Base-by-base conservation (phyloP, 495 filamentous ascomycete genomes). In the Neurospora sp. region DNA sequence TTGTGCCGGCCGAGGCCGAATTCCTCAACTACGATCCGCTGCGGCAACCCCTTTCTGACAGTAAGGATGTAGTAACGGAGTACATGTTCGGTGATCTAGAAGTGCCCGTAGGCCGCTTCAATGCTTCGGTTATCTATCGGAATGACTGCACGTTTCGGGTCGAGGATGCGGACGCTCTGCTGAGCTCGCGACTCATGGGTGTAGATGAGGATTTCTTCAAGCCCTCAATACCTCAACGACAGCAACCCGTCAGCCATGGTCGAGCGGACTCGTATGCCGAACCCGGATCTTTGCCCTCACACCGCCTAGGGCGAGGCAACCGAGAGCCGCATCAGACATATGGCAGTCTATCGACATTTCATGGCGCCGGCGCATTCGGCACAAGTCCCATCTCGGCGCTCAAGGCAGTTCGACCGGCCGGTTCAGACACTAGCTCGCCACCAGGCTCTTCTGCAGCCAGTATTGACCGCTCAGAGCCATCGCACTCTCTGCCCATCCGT, bases 131-230 rank as follows among this genome's bases (percentile, higher is more conserved):
- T 27, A 88, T 89, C 9, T 97, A 96, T 81, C 92, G 96, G 72
- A 92, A 88, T 42, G 92, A 94, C 77, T 96, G 92, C 82, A 93
- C 92, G 76, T 98, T 99, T 83, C 89, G 92, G 20, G 89, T 97
- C 20, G 95, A 96, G 76, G 93, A 97, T 78, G 90, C 93, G 0
- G 96, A 99, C 82, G 90, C 94, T 5, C 81, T 98, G 23, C 79
- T 99, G 41, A 97, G 95, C 82, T 97, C 94, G n/a, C 91, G 92
- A n/a, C 83, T 84, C 14, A 94, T 97, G 89, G 93, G 93, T 18
- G 88, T 92, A 18, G 94, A 98, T 77, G 93, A 97, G 78, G 90
- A 92, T 46, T 92, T 91, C 76, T 96, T 97, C 80, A 88, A 89
- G 70, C 93, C 93, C 10, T 93, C 92, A 3, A 81, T 95, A 20